Evolutionary conservation across 2,329 filamentous ascomycete species (phyloP), one percentile per base, ranked within the genome.

Genomic region (Fusarium cyanostomum): DNA sequence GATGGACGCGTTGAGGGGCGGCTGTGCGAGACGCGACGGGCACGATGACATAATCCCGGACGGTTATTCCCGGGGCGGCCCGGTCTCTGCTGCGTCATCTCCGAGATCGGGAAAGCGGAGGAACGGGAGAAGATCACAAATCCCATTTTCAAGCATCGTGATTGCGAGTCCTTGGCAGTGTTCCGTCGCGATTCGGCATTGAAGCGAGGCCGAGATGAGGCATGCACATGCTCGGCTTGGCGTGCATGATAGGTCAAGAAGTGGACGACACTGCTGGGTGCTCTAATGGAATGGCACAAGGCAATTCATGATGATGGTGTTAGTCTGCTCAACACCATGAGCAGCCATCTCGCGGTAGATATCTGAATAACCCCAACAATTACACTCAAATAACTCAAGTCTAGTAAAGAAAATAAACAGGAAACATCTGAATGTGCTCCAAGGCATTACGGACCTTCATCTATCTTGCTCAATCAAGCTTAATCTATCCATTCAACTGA

Each of bases 1-100:
- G 12, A 10, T 4, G 15, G 12, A 37, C 64, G 68, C 67, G 67
- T 65, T 52, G 62, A 66, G 49, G 39, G 54, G 53, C 37, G 11
- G 26, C 39, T n/a, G 21, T 26, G 35, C 27, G 11, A 43, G 30
- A 70, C 68, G 68, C 66, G 68, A 50, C 43, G 13, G 26, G 5
- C 15, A 31, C 49, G 65, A 70, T 70, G 67, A 70, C 67, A 69
- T 70, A 70, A 70, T 69, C 58, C 15, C 28, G 24, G 12, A 39
- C 35, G 34, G 31, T 10, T 37, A 21, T 16, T 21, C 30, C n/a
- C n/a, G 7, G 38, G 33, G 26, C 18, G n/a, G n/a, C n/a, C n/a
- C n/a, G n/a, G n/a, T 26, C 31, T 38, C 15, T 44, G 24, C 38
- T 48, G 45, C 60, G 37, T 50, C 50, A 61, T 34, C 48, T 58